Percentiles rank a stretch among this genome's conserved stretches.
Evolutionary conservation across 1,284 basidiomycete species (phyloP).

Genomic region (Athelia sp.): DNA sequence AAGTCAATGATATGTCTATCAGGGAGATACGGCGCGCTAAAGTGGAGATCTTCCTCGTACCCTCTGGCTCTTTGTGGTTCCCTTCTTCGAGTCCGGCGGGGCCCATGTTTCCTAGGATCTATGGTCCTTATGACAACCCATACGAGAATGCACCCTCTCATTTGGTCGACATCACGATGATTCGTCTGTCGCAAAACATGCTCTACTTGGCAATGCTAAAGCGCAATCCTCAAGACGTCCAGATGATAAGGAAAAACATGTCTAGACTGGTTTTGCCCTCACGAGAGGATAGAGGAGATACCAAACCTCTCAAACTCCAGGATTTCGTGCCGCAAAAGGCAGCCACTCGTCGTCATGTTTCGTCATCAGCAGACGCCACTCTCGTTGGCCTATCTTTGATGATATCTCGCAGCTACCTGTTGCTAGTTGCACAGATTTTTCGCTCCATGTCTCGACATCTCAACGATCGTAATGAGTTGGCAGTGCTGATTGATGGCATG

Average conservation of each 20-base stretch:
- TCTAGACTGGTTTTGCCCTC: slow-evolving; percentile 56
- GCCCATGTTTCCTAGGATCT: slow-evolving; percentile 53
- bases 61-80: slow-evolving; percentile 68
- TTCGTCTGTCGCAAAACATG: slow-evolving; percentile 71
- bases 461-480: slow-evolving; percentile 69
- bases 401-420: slow-evolving; percentile 65
- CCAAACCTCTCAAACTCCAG: slow-evolving; percentile 34
- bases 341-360: slow-evolving; percentile 21
- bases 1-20: slow-evolving; percentile 70
- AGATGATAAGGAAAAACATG: slow-evolving; percentile 66
- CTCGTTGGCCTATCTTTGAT: slow-evolving; percentile 46
- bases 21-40: slow-evolving; percentile 74
- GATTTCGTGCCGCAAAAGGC: slow-evolving; percentile 28
- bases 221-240: slow-evolving; percentile 67
- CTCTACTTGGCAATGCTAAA: slow-evolving; percentile 63
- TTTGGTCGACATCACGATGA: slow-evolving; percentile 53
- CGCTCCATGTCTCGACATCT: slow-evolving; percentile 72
- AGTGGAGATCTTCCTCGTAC: slow-evolving; percentile 66
- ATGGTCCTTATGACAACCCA: slow-evolving; percentile 33
- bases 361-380: slow-evolving; percentile 16
- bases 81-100: slow-evolving; percentile 42
- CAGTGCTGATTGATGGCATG: slow-evolving; percentile 63
- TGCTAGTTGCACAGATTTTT: slow-evolving; percentile 69
- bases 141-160: slow-evolving; percentile 43
- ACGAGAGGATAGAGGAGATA: slow-evolving; percentile 24